Conservation (phyloP, 1,284 basidiomycete genomes). For the Mycena sp. region DNA sequence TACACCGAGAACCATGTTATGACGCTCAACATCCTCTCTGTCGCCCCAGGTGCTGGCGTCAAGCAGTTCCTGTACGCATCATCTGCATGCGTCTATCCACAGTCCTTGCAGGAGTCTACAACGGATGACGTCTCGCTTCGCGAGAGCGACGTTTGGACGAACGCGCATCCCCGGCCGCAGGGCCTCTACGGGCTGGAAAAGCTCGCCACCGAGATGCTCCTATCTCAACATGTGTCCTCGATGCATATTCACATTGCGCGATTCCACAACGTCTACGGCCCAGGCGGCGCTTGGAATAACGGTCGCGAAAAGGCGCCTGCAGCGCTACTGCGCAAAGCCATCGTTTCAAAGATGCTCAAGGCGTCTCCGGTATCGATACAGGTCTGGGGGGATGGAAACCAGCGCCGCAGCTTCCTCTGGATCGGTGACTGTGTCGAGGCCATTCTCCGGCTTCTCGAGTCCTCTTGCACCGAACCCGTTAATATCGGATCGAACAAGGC, state of each 20-base stretch:
- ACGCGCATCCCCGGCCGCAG: slow-evolving; percentile 53
- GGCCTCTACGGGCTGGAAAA: slow-evolving; percentile 71
- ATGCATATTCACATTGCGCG: slow-evolving; percentile 59
- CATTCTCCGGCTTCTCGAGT: slow-evolving; percentile 53
- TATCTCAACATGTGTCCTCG: slow-evolving; percentile 43
- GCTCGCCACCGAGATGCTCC: slow-evolving; percentile 57
- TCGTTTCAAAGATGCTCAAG: slow-evolving; percentile 43
- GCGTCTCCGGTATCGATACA: slow-evolving; percentile 45
- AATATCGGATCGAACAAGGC: slow-evolving; percentile 64
- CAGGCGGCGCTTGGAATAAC: slow-evolving; percentile 58
- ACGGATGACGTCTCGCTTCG: slow-evolving; percentile 51
- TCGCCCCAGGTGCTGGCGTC: slow-evolving; percentile 50
- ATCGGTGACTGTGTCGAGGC: slow-evolving; percentile 60
- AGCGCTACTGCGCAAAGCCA: slow-evolving; percentile 63
- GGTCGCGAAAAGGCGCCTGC: slow-evolving; percentile 70
- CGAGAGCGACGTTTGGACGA: slow-evolving; percentile 55
- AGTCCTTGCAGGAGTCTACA: slow-evolving; percentile 47
- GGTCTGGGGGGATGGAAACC: slow-evolving; percentile 65
- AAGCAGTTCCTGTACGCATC: slow-evolving; percentile 63
- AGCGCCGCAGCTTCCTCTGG: slow-evolving; percentile 64
- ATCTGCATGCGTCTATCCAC: slow-evolving; percentile 67
- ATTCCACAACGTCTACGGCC: slow-evolving; percentile 70
- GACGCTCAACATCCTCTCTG: slow-evolving; percentile 56
- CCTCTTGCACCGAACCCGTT: slow-evolving; percentile 46
- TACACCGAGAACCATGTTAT: slow-evolving; percentile 61